phyloP scores from a whole-genome alignment of 2,329 filamentous ascomycete genomes.

The Elsinoe australis region DNA sequence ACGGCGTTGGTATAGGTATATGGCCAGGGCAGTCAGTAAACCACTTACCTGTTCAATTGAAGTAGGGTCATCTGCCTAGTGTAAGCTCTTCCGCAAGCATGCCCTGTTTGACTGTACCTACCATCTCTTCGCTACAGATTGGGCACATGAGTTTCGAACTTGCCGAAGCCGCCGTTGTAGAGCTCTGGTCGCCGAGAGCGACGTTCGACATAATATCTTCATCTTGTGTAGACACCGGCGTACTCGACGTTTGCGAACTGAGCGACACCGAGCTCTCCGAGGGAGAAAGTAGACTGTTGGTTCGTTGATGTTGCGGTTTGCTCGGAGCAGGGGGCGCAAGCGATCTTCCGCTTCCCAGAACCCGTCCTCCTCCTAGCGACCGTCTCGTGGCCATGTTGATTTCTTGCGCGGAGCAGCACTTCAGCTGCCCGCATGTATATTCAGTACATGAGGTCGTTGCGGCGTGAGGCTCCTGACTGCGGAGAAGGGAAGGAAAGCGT shows the following conservation, averaged over 20 bases:
- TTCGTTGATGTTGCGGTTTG: slow-evolving; percentile 36
- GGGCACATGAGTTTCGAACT: slow-evolving; percentile 74
- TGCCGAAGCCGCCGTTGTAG: slow-evolving; percentile 49
- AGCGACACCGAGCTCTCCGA: slow-evolving; percentile 69
- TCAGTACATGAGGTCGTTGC: slow-evolving; percentile 2
- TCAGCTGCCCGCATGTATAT: slow-evolving; percentile 11
- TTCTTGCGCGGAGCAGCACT: slow-evolving; percentile 14
- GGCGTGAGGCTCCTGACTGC: neutral
- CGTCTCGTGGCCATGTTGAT: slow-evolving; percentile 68
- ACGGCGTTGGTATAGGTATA: neutral
- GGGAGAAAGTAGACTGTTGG: slow-evolving; percentile 50
- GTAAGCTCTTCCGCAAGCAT: neutral
- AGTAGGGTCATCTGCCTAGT: slow-evolving; percentile 67
- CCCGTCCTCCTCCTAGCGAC: slow-evolving; percentile 77
- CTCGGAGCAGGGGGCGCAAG: slow-evolving; percentile 57
- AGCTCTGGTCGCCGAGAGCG: slow-evolving; percentile 56
- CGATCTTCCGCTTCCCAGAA: slow-evolving; percentile 78
- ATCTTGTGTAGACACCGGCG: slow-evolving; percentile 59
- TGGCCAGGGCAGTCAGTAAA: too few relatives aligned
- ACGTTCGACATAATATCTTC: slow-evolving; percentile 79
- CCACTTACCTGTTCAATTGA: slow-evolving; percentile 75
- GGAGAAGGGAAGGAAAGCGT: neutral
- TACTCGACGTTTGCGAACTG: slow-evolving; percentile 66
- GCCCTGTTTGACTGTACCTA: slow-evolving; percentile 32
- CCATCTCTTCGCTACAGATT: slow-evolving; percentile 99